Base-by-base conservation (phyloP, 257 asterid species). In the Mitragyna speciosa region DNA sequence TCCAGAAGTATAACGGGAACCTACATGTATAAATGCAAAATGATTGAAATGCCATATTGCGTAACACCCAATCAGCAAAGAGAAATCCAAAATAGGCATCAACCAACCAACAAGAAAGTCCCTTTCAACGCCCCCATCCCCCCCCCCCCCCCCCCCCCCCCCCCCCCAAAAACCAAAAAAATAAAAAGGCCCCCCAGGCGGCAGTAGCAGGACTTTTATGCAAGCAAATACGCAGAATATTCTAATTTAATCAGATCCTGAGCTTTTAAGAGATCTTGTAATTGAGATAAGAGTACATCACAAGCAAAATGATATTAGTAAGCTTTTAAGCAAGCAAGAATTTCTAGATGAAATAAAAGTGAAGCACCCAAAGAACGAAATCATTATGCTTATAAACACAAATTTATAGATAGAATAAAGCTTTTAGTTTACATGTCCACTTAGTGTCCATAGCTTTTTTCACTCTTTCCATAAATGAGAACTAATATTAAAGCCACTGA, bases 1-100 rank as follows among this genome's bases (percentile, higher is more conserved):
- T 93, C 97, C 0, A 90, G 85, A 81, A 93, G 98, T 49, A 86
- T 85, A 14, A 93, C 94, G 61, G 94, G 97, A 80, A 91, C 89
- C 99, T 95, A 89, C 79, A 82, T 28, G 72, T 16, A 78, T 36
- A 12, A 43, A 74, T 39, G 63, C 51, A 75, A 41, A 4, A 58
- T 5, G 5, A 39, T 52, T 36, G 47, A 66, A 6, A 31, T 65
- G 71, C 47, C 5, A 12, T 12, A 63, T 36, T 3, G 15, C n/a
- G 33, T 39, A 33, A 22, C 33, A 51, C 10, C 26, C 49, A 30
- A 73, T 19, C 30, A 22, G 19, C 19, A 56, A 58, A 22, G 12
- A 30, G 65, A n/a, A n/a, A 22, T 58, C 12, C 12, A 58, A 2
- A 58, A n/a, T 22, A 58, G 65, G 8, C 30, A 61, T n/a, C 33